These are phyloP conservation scores for Podaxis sp. DNA, from an alignment of 768 basidiomycete species.

Conservation along the genomic window DNA sequence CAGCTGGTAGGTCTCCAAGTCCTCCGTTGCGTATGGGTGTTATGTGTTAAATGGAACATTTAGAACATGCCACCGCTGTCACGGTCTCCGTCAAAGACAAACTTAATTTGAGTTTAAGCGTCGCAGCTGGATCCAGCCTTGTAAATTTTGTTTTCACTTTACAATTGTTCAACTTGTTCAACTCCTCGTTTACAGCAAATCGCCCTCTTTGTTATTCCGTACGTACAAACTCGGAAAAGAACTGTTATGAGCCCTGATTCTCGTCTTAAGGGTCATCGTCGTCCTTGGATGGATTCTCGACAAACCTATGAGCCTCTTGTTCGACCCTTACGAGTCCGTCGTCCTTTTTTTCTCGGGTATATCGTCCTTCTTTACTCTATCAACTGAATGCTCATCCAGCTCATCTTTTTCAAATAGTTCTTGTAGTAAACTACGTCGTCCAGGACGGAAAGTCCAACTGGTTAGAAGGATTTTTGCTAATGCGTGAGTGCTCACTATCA, in stretches of 20 bases:
- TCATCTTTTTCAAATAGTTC: slow-evolving; percentile 40
- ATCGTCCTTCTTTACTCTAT: slow-evolving; percentile 4
- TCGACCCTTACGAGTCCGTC: slow-evolving; percentile 88
- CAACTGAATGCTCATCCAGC: background rate
- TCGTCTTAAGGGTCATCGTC: slow-evolving; percentile 59
- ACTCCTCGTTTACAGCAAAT: slow-evolving; percentile 60
- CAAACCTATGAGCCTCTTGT: slow-evolving; percentile 78
- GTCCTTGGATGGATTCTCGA: slow-evolving; percentile 78
- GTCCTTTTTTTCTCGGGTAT: slow-evolving; percentile 48
- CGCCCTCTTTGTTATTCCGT: slow-evolving; percentile 84
- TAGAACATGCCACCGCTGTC: slow-evolving; percentile 89
- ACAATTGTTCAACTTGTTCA: slow-evolving; percentile 2
- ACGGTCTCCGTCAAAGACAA: slow-evolving; percentile 90
- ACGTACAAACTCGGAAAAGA: slow-evolving; percentile 24
- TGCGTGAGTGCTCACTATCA: slow-evolving; percentile 23
- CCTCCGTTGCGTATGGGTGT: background rate
- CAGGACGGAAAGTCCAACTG: slow-evolving; percentile 84
- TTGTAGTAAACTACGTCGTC: slow-evolving; percentile 82
- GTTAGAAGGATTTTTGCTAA: slow-evolving; percentile 69
- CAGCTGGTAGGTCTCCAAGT: slow-evolving; percentile 52
- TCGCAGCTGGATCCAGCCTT: slow-evolving; percentile 86
- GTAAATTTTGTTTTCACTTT: slow-evolving; percentile 39
- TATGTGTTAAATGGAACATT: slow-evolving; percentile 12
- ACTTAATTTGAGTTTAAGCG: slow-evolving; percentile 81
- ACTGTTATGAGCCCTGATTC: background rate